Base-by-base conservation (phyloP, 2,329 filamentous ascomycete species). In the Phyllosticta capitalensis region DNA sequence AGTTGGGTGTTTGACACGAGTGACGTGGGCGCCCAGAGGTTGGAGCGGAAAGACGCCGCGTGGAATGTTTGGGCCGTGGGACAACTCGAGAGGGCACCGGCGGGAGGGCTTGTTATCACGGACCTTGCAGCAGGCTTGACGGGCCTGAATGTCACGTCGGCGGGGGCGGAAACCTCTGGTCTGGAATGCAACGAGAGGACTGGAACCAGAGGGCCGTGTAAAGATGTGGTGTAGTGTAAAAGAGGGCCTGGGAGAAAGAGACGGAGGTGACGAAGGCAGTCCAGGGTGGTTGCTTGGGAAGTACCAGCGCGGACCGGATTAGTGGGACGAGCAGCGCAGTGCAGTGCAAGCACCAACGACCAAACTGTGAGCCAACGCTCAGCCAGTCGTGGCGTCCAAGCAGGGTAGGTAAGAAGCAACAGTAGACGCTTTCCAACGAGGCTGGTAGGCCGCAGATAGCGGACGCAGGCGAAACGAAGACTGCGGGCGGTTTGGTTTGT, bases 111-210 rank as follows among this genome's bases (percentile, higher is more conserved):
- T 45, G 38, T 45, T 45, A 45, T 45, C 38, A 53, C 56, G 20
- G 52, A 58, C 56, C 56, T 58, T 58, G 56, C 56, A 58, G 56
- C 56, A 58, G 50, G 56, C 56, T 26, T 28, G 50, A 58, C 53
- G 50, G 22, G 56, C 56, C 56, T 58, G 56, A 21, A 54, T 17
- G 28, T 52, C 56, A 38, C 56, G 51, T 53, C 56, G 50, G 38
- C 38, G 38, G 38, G 38, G 38, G 38, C 38, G 17, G 38, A 45
- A 45, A n/a, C 14, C 38, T n/a, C 14, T n/a, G 38, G 38, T 5
- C n/a, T n/a, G 38, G 38, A 45, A 6, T 3, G 38, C 17, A 45
- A 45, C 38, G 38, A 45, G 38, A 45, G 38, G 4, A 17, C 14
- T 3, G n/a, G 6, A 45, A n/a, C 14, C 38, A 45, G 38, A 45